phyloP scores from a whole-genome alignment of 257 asterid species.

The Scutellaria galericulata region DNA sequence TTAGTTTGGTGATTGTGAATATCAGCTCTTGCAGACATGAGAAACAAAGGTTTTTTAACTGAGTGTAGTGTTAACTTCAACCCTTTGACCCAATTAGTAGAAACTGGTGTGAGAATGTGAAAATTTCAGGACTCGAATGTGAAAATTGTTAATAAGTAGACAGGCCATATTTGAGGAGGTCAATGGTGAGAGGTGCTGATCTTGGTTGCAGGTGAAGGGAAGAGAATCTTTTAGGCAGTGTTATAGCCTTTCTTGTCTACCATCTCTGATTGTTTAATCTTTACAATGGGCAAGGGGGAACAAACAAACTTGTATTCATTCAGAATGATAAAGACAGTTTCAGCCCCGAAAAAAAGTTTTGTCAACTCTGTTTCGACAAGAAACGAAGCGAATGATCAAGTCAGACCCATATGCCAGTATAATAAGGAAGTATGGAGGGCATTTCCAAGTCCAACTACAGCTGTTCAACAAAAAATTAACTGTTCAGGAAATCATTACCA shows the following conservation, averaged over 20 bases:
- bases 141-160: neutral
- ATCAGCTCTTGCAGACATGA: neutral
- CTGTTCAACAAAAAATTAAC: slow-evolving; percentile 9
- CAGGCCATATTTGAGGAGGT: slow-evolving; percentile 18
- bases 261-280: neutral
- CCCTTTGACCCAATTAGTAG: neutral
- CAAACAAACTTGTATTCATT: slow-evolving; percentile 11
- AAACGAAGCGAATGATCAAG: neutral
- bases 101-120: neutral
- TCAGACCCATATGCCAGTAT: neutral
- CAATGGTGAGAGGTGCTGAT: neutral
- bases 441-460: slow-evolving; percentile 12
- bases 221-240: neutral
- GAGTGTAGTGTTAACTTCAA: neutral
- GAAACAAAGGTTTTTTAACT: slow-evolving; percentile 4
- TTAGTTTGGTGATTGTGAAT: neutral
- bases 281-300: slow-evolving; percentile 5
- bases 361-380: neutral
- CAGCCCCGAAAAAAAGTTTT: neutral
- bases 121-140: neutral
- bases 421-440: neutral
- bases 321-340: slow-evolving; percentile 12
- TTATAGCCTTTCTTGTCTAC: neutral
- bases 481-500: slow-evolving; percentile 59
- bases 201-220: slow-evolving; percentile 2